These are phyloP conservation scores for Phascolomyces articulosus DNA, from an alignment of 371 early-diverging fungal genomes.

Conservation along the genomic window DNA sequence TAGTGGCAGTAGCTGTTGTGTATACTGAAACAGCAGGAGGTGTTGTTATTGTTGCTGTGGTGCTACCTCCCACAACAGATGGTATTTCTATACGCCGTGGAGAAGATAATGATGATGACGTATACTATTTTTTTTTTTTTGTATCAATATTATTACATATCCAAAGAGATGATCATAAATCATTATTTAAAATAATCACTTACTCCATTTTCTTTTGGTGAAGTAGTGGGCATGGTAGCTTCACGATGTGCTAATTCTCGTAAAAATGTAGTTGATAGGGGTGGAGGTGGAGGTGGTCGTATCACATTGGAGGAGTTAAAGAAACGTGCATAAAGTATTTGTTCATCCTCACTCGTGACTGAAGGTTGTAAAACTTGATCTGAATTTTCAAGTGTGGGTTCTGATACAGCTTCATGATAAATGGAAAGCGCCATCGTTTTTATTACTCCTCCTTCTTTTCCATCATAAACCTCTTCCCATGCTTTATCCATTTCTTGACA, in stretches of 20 bases:
- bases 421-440: constrained; percentile 31
- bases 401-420: constrained; percentile 43
- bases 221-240: not conserved
- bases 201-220: not conserved
- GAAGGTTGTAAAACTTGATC: constrained; percentile 36
- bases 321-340: constrained; percentile 73
- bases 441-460: constrained; percentile 32
- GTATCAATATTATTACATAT: not conserved
- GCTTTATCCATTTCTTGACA: constrained; percentile 62
- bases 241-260: not conserved
- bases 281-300: constrained; percentile 1
- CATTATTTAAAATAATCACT: not conserved
- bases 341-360: constrained; percentile 83
- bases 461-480: constrained; percentile 50
- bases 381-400: constrained; percentile 39
- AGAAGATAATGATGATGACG: not conserved
- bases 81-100: not conserved
- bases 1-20: not conserved
- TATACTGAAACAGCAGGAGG: not conserved
- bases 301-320: not conserved
- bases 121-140: not conserved
- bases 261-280: not conserved
- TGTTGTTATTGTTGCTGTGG: not conserved
- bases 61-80: not conserved
- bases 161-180: not conserved